A percentile compares a stretch with the other conserved stretches of the same genome.
Conservation (phyloP, 345 rosid species). For the Xanthoceras sorbifolium region DNA sequence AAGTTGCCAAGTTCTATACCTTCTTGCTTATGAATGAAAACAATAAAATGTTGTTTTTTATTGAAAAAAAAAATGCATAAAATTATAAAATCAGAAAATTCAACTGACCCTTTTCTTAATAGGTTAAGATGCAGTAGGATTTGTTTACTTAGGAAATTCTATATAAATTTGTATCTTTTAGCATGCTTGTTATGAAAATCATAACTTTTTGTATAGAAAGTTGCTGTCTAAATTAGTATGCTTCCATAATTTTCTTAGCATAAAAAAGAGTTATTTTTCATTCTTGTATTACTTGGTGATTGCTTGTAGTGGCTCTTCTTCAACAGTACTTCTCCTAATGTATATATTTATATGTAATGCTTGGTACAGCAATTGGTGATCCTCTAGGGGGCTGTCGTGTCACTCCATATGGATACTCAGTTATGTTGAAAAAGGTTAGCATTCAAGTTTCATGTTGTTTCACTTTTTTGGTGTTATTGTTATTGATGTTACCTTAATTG, state of each 20-base stretch:
- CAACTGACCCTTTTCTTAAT: not conserved
- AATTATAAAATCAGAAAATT: not conserved
- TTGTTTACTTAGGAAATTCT: not conserved
- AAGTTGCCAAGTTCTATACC: not conserved
- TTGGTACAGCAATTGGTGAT: conserved; percentile 73
- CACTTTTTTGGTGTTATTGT: conserved; percentile 1
- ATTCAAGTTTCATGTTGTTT: conserved; percentile 5
- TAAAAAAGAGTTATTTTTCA: not conserved
- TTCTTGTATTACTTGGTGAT: conserved; percentile 8
- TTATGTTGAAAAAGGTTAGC: conserved; percentile 73
- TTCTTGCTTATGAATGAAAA: not conserved
- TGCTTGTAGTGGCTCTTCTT: not conserved
- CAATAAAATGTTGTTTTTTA: not conserved
- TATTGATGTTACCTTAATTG: not conserved
- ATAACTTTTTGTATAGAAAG: not conserved
- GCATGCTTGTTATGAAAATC: not conserved
- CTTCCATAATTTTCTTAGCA: not conserved
- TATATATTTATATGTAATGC: conserved; percentile 15
- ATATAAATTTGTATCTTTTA: not conserved
- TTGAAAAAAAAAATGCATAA: not conserved
- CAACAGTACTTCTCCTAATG: not conserved
- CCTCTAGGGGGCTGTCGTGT: conserved; percentile 87
- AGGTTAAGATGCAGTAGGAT: not conserved
- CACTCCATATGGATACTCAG: conserved; percentile 84
- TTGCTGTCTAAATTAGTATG: not conserved